A percentile compares a stretch with the other conserved stretches of the same genome.
These are phyloP conservation scores for Naganishia cerealis DNA, from an alignment of 1,284 basidiomycete genomes.

Conservation along the genomic window DNA sequence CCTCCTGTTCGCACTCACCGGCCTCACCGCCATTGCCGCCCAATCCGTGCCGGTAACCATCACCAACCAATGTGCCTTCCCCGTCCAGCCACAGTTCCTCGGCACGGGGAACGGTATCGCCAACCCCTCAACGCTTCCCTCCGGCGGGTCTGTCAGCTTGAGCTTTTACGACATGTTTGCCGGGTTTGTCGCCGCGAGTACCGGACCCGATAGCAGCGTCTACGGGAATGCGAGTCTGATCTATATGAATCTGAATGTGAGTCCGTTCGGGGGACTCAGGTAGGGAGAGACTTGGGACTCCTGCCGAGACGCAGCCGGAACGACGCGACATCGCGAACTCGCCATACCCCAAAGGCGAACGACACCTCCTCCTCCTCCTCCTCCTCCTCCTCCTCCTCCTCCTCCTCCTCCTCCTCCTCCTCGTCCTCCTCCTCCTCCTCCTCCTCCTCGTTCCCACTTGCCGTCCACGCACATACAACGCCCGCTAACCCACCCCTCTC, in stretches of 20 bases:
- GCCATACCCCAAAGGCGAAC: too few species aligned
- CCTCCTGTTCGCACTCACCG: not conserved
- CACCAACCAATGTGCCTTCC: slow-evolving; percentile 15
- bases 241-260: slow-evolving; percentile 28
- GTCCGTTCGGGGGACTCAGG: slow-evolving; percentile 8
- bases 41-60: slow-evolving; percentile 13
- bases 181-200: slow-evolving; percentile 15
- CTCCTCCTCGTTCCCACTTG: too few species aligned
- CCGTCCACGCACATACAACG: too few species aligned
- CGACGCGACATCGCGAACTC: too few species aligned
- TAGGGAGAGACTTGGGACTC: too few species aligned
- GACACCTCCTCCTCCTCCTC: too few species aligned
- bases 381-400: too few species aligned
- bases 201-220: slow-evolving; percentile 3
- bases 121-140: slow-evolving; percentile 1
- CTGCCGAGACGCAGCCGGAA: too few species aligned
- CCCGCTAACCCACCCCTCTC: not conserved
- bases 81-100: slow-evolving; percentile 16
- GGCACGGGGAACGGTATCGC: slow-evolving; percentile 20
- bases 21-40: not conserved
- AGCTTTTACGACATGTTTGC: slow-evolving; percentile 6
- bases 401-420: too few species aligned
- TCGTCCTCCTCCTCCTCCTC: too few species aligned
- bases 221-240: slow-evolving; percentile 26
- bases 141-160: slow-evolving; percentile 7